These are phyloP conservation scores for Tolypocladium ophioglossoides DNA, from an alignment of 2,329 filamentous ascomycete genomes.

Conservation along the genomic window DNA sequence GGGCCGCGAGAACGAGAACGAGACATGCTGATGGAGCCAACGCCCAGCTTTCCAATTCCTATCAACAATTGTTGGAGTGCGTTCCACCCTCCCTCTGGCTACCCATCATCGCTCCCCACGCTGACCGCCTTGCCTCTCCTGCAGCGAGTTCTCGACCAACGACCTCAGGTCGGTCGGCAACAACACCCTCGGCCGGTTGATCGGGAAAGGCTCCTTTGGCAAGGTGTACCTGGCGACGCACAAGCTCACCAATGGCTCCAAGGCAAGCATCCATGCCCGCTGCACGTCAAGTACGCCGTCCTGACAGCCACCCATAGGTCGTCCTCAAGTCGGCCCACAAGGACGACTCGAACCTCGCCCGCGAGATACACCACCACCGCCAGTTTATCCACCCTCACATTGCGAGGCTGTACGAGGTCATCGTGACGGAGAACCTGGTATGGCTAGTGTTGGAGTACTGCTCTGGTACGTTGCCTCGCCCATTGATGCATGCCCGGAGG, in stretches of 20 bases:
- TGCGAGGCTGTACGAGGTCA: conserved; percentile 91
- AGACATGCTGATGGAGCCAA: neutral
- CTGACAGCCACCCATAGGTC: conserved; percentile 46
- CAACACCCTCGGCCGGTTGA: conserved; percentile 81
- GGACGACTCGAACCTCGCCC: conserved; percentile 86
- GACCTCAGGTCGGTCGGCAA: conserved; percentile 91
- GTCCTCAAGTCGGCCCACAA: conserved; percentile 98
- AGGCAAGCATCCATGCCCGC: conserved; percentile 40
- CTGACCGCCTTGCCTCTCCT: neutral
- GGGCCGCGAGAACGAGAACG: neutral
- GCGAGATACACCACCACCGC: conserved; percentile 96
- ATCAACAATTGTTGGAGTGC: conserved; percentile 91
- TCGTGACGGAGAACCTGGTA: conserved; percentile 88
- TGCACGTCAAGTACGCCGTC: conserved; percentile 11
- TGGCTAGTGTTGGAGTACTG: conserved; percentile 98
- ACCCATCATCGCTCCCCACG: neutral
- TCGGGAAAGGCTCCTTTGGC: conserved; percentile 96
- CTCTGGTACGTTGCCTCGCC: conserved; percentile 49
- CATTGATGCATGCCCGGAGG: neutral
- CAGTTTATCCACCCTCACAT: conserved; percentile 98
- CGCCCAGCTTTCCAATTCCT: conserved; percentile 80
- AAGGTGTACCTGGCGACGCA: conserved; percentile 95
- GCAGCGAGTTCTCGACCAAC: conserved; percentile 84
- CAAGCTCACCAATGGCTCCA: conserved; percentile 97
- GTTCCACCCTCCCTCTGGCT: conserved; percentile 19